These are phyloP conservation scores for Cucumis hystrix DNA, from an alignment of 306 rosid species.

Conservation along the genomic window DNA sequence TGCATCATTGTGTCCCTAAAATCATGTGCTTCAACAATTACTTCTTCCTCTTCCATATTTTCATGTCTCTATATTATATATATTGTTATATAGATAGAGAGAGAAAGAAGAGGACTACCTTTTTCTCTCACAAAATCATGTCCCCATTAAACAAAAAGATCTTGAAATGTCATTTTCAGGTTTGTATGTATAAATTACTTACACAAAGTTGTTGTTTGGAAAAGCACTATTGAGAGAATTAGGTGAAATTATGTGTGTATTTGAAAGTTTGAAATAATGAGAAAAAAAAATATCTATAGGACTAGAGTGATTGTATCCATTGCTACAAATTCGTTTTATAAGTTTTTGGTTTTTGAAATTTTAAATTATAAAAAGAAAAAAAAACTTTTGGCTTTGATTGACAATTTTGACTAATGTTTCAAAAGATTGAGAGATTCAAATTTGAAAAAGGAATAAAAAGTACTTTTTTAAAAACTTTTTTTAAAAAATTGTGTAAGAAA, in stretches of 20 bases:
- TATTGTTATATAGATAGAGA: not conserved
- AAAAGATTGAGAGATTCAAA: too few species aligned
- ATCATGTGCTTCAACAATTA: slow-evolving; percentile 37
- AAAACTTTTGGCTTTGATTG: too few species aligned
- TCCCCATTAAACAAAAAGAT: not conserved
- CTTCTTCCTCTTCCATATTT: not conserved
- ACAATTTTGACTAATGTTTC: too few species aligned
- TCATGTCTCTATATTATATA: not conserved
- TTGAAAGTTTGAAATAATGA: not conserved
- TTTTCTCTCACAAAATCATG: slow-evolving; percentile 2
- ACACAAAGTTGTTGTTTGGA: not conserved
- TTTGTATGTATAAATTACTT: not conserved
- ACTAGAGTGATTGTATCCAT: too few species aligned
- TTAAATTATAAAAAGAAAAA: too few species aligned
- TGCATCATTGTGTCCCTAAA: slow-evolving; percentile 35
- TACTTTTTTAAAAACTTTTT: too few species aligned
- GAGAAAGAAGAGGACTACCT: not conserved
- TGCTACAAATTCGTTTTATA: too few species aligned
- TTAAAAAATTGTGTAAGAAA: too few species aligned
- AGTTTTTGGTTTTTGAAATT: too few species aligned
- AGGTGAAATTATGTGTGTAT: not conserved
- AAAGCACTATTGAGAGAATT: not conserved
- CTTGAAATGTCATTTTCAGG: not conserved
- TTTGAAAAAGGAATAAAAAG: too few species aligned
- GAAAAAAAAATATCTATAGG: not conserved